Evolutionary conservation across 1,284 basidiomycete genomes (phyloP).

Genomic region (Melampsora americana): DNA sequence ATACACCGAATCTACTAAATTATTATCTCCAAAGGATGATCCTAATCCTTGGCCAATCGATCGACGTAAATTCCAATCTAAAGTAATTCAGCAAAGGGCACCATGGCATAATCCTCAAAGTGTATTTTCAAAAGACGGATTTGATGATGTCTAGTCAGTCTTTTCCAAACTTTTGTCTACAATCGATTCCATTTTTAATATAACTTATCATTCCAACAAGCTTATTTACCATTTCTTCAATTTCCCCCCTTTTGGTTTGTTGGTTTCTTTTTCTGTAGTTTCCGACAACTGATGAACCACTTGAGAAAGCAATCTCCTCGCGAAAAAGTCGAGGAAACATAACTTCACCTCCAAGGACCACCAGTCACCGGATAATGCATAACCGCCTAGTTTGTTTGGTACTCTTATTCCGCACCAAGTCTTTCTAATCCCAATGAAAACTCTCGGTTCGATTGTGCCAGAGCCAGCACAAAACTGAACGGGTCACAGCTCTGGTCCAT

Average conservation of each 20-base stretch:
- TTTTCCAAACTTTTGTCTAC: neutral
- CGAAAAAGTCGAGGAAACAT: too few species aligned
- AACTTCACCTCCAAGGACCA: too few species aligned
- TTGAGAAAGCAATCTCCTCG: neutral
- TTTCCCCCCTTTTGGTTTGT: neutral
- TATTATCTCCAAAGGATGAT: constrained; percentile 18
- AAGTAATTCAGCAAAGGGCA: constrained; percentile 5
- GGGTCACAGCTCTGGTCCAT: too few species aligned
- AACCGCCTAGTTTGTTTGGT: too few species aligned
- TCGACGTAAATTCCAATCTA: constrained; percentile 12
- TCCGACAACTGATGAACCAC: constrained; percentile 38
- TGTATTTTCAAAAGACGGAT: constrained; percentile 25
- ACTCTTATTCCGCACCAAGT: too few species aligned
- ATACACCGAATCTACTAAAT: constrained; percentile 25
- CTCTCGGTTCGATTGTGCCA: too few species aligned
- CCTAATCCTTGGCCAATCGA: constrained; percentile 23
- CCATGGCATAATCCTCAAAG: constrained; percentile 34
- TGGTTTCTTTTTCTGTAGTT: neutral
- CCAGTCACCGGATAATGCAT: too few species aligned
- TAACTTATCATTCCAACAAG: neutral
- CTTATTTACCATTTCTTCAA: neutral
- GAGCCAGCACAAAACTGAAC: too few species aligned
- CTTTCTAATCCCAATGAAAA: too few species aligned
- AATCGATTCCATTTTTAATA: neutral
- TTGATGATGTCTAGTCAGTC: constrained; percentile 33